phyloP scores from a whole-genome alignment of 2,329 filamentous ascomycete genomes.

The Cryphonectria radicalis region DNA sequence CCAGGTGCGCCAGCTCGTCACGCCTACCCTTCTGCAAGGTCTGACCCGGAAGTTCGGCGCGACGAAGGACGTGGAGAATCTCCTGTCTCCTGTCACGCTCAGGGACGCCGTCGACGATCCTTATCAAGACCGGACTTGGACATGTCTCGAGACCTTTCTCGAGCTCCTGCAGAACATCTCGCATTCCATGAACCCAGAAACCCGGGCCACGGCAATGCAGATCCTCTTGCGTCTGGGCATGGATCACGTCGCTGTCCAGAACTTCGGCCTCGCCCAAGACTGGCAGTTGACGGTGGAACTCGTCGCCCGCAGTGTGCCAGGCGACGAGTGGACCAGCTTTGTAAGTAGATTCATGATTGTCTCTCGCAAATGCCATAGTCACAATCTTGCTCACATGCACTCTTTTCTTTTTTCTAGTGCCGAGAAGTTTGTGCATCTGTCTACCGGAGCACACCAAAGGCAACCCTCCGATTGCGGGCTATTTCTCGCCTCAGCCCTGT shows the following conservation, averaged over 20 bases:
- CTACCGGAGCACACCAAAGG: constrained; percentile 50
- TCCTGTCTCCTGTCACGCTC: constrained; percentile 30
- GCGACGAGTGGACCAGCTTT: constrained; percentile 41
- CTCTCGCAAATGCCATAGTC: constrained; percentile 38
- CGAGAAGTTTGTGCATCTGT: constrained; percentile 52
- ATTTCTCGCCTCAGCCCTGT: constrained; percentile 62
- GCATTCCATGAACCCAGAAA: constrained; percentile 39
- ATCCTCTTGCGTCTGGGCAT: constrained; percentile 59
- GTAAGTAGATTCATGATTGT: constrained; percentile 41
- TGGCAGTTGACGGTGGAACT: constrained; percentile 49
- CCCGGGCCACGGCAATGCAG: constrained; percentile 47
- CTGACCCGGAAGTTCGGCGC: constrained; percentile 66
- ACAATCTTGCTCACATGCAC: not conserved
- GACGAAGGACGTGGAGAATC: constrained; percentile 47
- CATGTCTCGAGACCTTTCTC: constrained; percentile 48
- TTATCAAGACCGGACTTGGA: constrained; percentile 48
- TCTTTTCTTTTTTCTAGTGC: constrained; percentile 46
- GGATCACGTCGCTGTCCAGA: constrained; percentile 54
- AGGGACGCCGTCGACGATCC: constrained; percentile 32
- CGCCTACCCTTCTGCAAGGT: constrained; percentile 48
- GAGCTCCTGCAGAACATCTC: constrained; percentile 47
- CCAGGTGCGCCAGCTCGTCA: constrained; percentile 50
- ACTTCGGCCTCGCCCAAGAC: constrained; percentile 44
- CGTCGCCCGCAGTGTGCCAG: constrained; percentile 49
- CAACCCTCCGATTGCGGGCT: constrained; percentile 59